phyloP scores from a whole-genome alignment of 352 stramenopile genomes.

The Saprolegnia diclina region DNA sequence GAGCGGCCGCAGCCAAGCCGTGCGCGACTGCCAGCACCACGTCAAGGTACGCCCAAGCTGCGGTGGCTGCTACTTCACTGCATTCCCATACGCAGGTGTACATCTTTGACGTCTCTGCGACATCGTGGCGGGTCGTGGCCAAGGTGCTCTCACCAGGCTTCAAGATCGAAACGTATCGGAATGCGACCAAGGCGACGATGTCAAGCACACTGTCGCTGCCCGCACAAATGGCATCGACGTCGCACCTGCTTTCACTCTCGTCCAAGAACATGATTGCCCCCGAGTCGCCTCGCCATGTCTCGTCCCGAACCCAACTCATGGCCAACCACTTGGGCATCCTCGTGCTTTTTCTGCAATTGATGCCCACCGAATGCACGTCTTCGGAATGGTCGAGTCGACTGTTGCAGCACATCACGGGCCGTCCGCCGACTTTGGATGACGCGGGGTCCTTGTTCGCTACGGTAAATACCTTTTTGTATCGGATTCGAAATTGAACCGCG shows the following conservation, averaged over 20 bases:
- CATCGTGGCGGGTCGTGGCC: not conserved
- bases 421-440: too few relatives aligned
- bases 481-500: too few relatives aligned
- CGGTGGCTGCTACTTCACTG: not conserved
- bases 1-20: conserved; percentile 45
- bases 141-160: conserved; percentile 6
- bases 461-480: too few relatives aligned
- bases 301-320: conserved; percentile 1
- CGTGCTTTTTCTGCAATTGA: not conserved
- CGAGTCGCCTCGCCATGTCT: conserved; percentile 8
- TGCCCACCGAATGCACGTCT: too few relatives aligned
- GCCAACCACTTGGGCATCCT: conserved; percentile 10
- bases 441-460: too few relatives aligned
- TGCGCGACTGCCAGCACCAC: conserved; percentile 37
- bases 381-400: not conserved
- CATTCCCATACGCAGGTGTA: not conserved
- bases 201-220: not conserved
- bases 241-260: not conserved
- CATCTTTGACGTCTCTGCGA: not conserved
- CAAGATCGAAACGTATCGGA: conserved; percentile 14
- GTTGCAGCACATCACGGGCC: not conserved
- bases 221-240: not conserved
- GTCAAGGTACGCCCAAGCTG: conserved; percentile 32
- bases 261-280: not conserved
- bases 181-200: not conserved